These are phyloP conservation scores for Lagenaria siceraria DNA, from an alignment of 306 rosid species.

Conservation along the genomic window DNA sequence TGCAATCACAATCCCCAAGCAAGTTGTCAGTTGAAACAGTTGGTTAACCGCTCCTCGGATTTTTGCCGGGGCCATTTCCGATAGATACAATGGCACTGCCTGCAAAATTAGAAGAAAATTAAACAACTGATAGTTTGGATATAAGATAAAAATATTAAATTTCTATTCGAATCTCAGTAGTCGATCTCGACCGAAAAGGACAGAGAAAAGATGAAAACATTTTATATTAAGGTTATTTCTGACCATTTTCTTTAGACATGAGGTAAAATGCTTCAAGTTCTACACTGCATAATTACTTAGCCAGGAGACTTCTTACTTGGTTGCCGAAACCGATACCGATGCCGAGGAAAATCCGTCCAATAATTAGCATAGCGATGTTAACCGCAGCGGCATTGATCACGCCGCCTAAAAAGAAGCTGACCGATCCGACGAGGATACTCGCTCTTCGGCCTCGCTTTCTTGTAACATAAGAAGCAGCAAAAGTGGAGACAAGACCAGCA, in stretches of 20 bases:
- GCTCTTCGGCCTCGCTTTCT: conserved; percentile 66
- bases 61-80: conserved; percentile 86
- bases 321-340: conserved; percentile 88
- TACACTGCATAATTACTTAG: no score
- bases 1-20: conserved; percentile 56
- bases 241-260: no score
- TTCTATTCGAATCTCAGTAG: no score
- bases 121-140: no score
- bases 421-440: conserved; percentile 77
- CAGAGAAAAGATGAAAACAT: no score
- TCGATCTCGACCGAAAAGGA: no score
- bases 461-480: conserved; percentile 69
- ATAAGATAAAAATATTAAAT: no score
- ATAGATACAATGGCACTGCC: conserved; percentile 87
- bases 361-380: conserved; percentile 64
- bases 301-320: conserved; percentile 39
- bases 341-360: conserved; percentile 73
- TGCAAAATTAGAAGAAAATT: not conserved
- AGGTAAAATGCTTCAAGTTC: no score
- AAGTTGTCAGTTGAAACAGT: conserved; percentile 80
- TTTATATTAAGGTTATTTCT: no score
- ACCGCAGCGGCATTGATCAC: conserved; percentile 61
- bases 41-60: conserved; percentile 85
- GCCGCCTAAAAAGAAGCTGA: conserved; percentile 74
- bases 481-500: conserved; percentile 74